Conservation (phyloP, 129 eudicot genomes). For the Chrysanthemum lavandulifolium region DNA sequence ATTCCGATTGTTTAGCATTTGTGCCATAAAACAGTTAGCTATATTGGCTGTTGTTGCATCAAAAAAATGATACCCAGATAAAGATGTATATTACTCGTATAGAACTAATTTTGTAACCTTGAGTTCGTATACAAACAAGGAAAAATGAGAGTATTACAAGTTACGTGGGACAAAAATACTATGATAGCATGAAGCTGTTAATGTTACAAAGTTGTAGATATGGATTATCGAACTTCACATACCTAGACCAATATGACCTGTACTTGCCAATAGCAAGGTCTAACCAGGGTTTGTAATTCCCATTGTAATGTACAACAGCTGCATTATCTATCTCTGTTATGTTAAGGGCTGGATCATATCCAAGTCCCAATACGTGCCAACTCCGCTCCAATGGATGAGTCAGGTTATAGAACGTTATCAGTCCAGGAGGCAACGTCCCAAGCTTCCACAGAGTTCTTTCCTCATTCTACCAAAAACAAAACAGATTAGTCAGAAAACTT, state of each 20-base stretch:
- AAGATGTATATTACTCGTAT: constrained; percentile 18
- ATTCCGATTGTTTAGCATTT: too few species aligned
- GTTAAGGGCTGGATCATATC: constrained; percentile 97
- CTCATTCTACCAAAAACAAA: constrained; percentile 66
- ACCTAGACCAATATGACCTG: constrained; percentile 84
- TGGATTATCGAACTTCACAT: constrained; percentile 72
- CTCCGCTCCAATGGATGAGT: constrained; percentile 82
- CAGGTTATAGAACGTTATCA: constrained; percentile 89
- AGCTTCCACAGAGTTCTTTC: constrained; percentile 99
- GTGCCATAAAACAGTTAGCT: too few species aligned
- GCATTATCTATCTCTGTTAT: constrained; percentile 81
- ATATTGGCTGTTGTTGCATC: too few species aligned
- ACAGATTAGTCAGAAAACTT: constrained; percentile 2
- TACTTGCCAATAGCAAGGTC: constrained; percentile 97
- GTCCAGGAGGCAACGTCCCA: constrained; percentile 94
- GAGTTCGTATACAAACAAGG: constrained; percentile 27
- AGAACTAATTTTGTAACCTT: constrained; percentile 21
- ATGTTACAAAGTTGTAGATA: constrained; percentile 78
- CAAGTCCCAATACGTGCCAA: constrained; percentile 97
- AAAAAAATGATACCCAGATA: neutral
- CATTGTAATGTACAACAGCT: constrained; percentile 92
- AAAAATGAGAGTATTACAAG: constrained; percentile 10
- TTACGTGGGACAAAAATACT: constrained; percentile 7
- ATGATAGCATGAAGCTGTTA: constrained; percentile 28
- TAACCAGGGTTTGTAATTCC: constrained; percentile 99